Base-by-base conservation (phyloP, 495 filamentous ascomycete genomes). In the Podospora pseudocomata region DNA sequence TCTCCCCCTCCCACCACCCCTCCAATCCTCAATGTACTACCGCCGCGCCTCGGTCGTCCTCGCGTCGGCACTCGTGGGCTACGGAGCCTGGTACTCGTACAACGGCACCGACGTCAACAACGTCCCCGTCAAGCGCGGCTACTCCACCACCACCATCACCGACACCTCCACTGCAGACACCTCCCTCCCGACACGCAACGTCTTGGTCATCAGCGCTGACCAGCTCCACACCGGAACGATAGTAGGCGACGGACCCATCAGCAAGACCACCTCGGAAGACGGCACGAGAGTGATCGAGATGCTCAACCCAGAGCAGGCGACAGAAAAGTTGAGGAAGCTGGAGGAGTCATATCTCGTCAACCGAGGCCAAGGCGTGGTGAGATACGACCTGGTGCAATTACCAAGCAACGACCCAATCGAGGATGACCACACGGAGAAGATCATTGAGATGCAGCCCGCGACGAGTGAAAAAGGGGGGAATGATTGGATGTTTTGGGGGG, bases 401-500 rank as follows among this genome's bases (percentile, higher is more conserved):
- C 90, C 93, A 2, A 96, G 92, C 78, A 99, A 99, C 77, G 92
- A 97, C 70, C 95, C 95, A 0, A 99, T 99, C 68, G 95, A 99
- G 79, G 95, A 99, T 74, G 95, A 99, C 75, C 95, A 99, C 76
- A 88, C 90, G 34, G 96, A 98, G 81, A 96, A 96, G 85, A 96
- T 98, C 68, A 91, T 98, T 55, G 93, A 99, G 79, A 86, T 97
- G 15, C 89, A 91, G 77, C 64, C 65, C 59, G 67, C 66, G 54
- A 69, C 80, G 39, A 81, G 84, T 69, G 85, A 84, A 39, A 77
- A 81, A 5, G 62, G 64, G 81, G 87, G 80, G 58, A 92, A 86
- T 67, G 95, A 99, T 75, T 99, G 95, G 95, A 98, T 97, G 92
- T 99, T 99, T 77, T 99, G 96, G 96, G 94, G 92, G 54, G 93